Base-by-base conservation (phyloP, 1,139 yeast species). In the Diutina scorzettiae region DNA sequence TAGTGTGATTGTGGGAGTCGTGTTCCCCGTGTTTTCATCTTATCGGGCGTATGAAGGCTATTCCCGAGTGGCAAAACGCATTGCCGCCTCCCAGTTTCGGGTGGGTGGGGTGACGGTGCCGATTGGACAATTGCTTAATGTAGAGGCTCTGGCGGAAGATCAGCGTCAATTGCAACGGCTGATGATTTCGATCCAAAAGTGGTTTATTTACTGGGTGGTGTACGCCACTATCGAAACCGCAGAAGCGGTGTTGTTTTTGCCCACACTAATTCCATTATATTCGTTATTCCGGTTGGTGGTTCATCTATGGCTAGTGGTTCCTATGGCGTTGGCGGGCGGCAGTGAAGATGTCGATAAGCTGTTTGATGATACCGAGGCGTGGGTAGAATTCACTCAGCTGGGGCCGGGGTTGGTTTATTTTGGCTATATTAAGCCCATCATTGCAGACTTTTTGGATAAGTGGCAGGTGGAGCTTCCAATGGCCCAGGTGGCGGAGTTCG, bases 201-300 rank as follows among this genome's bases (percentile, higher is more conserved):
- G 81, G 77, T 56, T 73, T 28, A 62, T 72, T 17, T 78, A 76
- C 52, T 78, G 85, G 85, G 58, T 75, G 16, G 69, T 74, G 1
- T 56, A 62, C 41, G 64, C 73, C 1, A 47, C 64, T 6, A 52
- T 64, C 28, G 58, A 56, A n/a, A 51, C 56, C 18, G 50, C 55
- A 14, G 75, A 63, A 49, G 49, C 56, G 43, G 43, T 64, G 23
- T 52, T 67, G 23, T 53, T 62, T 30, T 54, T 71, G n/a, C 30
- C 11, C 17, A 25, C 45, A 64, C 18, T 51, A 58, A 36, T 47
- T 67, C 85, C 85, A 1, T 68, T 77, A 40, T 73, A 66, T 50
- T 53, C 68, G 2, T 46, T 75, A 12, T 14, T 67, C 16, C 62
- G 62, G 40, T 51, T 75, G 11, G 65, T 60, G 24, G 45, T 73